Evolutionary conservation across 257 asterid genomes (phyloP).

Genomic region (Rauvolfia tetraphylla): DNA sequence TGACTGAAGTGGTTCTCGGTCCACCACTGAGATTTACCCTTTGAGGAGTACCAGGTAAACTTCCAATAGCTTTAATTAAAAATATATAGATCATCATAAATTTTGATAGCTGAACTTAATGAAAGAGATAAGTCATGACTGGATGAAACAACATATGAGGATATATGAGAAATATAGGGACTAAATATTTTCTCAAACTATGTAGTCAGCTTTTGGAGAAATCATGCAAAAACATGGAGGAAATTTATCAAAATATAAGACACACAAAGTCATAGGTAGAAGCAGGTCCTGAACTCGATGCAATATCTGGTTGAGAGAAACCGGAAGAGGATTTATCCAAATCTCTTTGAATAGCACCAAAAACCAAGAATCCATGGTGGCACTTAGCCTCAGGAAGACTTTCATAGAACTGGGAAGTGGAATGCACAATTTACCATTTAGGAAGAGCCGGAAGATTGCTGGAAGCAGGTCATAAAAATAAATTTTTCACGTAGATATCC

Average conservation of each 20-base stretch:
- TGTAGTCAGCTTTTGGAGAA: not conserved
- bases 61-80: slow-evolving; percentile 54
- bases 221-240: not conserved
- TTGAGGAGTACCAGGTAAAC: slow-evolving; percentile 72
- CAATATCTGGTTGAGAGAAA: not conserved
- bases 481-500: not conserved
- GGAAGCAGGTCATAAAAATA: not conserved
- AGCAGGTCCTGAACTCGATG: not conserved
- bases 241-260: not conserved
- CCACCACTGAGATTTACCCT: slow-evolving; percentile 47
- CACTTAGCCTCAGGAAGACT: not conserved
- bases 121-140: not conserved
- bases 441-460: not conserved
- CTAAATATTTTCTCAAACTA: not conserved
- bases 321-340: not conserved
- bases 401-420: not conserved
- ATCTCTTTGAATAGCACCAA: not conserved
- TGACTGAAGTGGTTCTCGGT: slow-evolving; percentile 50
- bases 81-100: slow-evolving; percentile 16
- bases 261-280: not conserved
- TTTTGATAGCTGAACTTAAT: slow-evolving; percentile 13
- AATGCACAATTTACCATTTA: not conserved
- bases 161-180: not conserved
- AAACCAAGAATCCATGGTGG: not conserved
- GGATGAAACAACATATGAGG: not conserved